phyloP scores from a whole-genome alignment of 441 rosid species.

The Rhodomyrtus psidioides region DNA sequence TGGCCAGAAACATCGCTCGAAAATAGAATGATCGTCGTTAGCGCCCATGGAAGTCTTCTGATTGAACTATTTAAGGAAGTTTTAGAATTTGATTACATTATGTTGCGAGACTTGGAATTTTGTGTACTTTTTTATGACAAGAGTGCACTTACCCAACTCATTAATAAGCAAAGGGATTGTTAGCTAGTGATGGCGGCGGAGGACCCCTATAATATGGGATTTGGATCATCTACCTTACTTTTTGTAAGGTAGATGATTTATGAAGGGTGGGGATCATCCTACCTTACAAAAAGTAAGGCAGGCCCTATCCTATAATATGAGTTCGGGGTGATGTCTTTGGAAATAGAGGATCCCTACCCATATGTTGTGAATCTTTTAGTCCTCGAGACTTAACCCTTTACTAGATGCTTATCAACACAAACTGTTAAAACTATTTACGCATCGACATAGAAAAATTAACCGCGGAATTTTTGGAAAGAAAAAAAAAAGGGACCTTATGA shows the following conservation, averaged over 20 bases:
- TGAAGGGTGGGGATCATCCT: no score
- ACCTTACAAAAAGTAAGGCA: no score
- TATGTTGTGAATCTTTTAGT: background rate
- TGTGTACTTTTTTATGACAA: background rate
- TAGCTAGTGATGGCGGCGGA: background rate
- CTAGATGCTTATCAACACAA: background rate
- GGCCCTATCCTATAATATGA: fast-evolving
- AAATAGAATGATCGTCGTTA: no score
- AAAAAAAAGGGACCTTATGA: fast-evolving
- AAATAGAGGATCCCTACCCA: no score
- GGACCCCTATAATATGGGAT: fast-evolving
- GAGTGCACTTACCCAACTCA: background rate
- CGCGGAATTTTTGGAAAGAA: background rate
- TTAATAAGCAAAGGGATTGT: background rate
- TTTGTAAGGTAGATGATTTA: no score
- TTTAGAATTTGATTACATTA: background rate
- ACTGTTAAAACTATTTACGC: no score
- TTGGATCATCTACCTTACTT: no score
- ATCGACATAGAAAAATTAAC: background rate
- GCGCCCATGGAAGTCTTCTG: background rate
- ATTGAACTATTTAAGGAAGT: background rate
- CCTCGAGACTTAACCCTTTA: background rate
- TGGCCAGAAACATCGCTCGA: no score
- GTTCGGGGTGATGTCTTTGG: no score
- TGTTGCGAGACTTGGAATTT: background rate